Evolutionary conservation across 345 rosid genomes (phyloP).

Genomic region (Gossypium raimondii): DNA sequence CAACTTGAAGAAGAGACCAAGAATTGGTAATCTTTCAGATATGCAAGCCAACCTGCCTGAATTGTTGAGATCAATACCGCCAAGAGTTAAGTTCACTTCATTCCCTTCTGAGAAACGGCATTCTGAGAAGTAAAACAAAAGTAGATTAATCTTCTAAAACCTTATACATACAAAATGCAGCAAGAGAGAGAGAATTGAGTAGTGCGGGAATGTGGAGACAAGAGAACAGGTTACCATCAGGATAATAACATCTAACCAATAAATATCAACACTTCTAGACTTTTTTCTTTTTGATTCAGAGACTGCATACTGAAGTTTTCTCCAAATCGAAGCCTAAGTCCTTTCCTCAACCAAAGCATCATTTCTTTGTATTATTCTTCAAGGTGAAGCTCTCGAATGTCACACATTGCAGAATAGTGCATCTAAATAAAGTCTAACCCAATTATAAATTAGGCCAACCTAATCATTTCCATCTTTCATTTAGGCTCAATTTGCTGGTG

Average conservation of each 20-base stretch:
- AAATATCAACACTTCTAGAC: background rate
- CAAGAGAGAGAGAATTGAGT: conserved; percentile 3
- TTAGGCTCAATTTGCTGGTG: background rate
- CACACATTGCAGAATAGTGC: background rate
- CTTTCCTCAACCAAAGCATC: background rate
- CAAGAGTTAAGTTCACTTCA: conserved; percentile 74
- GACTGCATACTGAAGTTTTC: background rate
- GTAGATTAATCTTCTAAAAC: conserved; percentile 11
- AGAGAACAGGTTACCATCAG: background rate
- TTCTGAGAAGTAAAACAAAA: conserved; percentile 37
- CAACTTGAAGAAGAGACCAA: conserved; percentile 11
- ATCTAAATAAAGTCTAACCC: background rate
- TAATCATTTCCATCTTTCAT: background rate
- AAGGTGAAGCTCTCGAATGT: background rate
- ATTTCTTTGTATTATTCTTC: background rate
- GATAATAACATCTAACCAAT: background rate
- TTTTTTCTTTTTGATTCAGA: conserved; percentile 5
- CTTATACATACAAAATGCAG: background rate
- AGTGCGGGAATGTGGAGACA: background rate
- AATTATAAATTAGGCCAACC: background rate
- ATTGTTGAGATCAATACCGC: conserved; percentile 98
- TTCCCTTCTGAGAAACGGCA: conserved; percentile 49
- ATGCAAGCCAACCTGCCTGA: conserved; percentile 99
- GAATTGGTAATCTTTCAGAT: conserved; percentile 22
- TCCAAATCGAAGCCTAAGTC: background rate